phyloP scores from a whole-genome alignment of 345 rosid species.

The Dipteronia dyeriana region DNA sequence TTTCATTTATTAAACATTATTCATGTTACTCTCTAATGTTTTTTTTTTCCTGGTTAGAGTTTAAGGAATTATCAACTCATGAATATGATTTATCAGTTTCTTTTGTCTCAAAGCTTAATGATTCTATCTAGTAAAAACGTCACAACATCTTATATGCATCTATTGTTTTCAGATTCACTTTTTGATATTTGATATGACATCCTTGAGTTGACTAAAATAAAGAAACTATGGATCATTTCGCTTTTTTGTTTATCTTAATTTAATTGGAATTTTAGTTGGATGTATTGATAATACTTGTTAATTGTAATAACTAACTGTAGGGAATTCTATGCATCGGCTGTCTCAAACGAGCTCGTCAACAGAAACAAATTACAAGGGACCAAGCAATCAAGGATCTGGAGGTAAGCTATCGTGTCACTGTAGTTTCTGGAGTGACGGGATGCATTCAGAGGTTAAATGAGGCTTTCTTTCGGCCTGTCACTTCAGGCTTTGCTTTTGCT shows the following conservation, averaged over 20 bases:
- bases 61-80: not conserved
- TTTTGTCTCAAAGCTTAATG: too few relatives aligned
- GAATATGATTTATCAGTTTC: not conserved
- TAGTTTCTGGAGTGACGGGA: constrained; percentile 12
- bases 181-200: not conserved
- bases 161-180: not conserved
- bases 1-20: not conserved
- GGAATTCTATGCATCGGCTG: constrained; percentile 91
- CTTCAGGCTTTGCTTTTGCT: not conserved
- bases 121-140: not conserved
- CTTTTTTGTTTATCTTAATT: not conserved
- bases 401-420: constrained; percentile 41
- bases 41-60: not conserved
- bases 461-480: not conserved
- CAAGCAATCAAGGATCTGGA: constrained; percentile 83
- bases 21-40: not conserved
- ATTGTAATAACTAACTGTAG: constrained; percentile 34
- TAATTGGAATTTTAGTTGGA: not conserved
- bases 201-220: not conserved
- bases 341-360: constrained; percentile 73
- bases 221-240: not conserved
- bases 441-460: not conserved
- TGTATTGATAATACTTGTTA: not conserved
- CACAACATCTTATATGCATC: not conserved
- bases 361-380: constrained; percentile 70